Evolutionary conservation across 2,329 filamentous ascomycete species (phyloP), one percentile per base, ranked within the genome.

Genomic region (Phyllosticta citrichinensis): DNA sequence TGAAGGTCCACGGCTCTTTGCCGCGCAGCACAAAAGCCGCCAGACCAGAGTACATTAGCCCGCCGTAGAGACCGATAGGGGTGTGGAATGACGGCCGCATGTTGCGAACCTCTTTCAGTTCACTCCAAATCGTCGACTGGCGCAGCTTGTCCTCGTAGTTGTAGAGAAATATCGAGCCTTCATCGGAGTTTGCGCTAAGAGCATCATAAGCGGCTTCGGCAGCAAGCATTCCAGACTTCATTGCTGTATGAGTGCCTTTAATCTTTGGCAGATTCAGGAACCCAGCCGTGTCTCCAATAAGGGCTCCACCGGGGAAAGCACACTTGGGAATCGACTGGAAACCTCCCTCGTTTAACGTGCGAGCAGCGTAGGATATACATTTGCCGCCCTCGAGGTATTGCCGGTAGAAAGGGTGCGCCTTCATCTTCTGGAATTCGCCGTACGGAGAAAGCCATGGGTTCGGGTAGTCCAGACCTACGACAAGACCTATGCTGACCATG

Each of bases 221-320:
- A 5, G 94, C 94, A 57, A 99, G 81, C 88, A 99, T 97, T 64
- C 93, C 94, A 1, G 90, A 95, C 71, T 92, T 91, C 91, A 99
- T 97, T 58, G 94, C 91, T 55, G 94, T 97, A 75, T 99, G 94
- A 0, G 93, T 97, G 62, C 94, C 94, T 79, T 99, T 99, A 75
- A 99, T 90, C 79, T 99, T 99, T 65, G 94, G 94, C 17, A 99
- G 88, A 70, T 99, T 99, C 75, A 99, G 82, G 71, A 99, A 96
- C 5, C 94, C 94, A 27, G 94, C 94, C 19, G 92, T 95, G 76
- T 99, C 94, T 60, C 94, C 94, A 66, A 99, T 95, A 53, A 99
- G 80, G 55, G 94, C 94, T 62, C 94, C 94, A 63, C 94, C 94
- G 24, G 94, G 94, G 76, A 99, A 99, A 22, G 93, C 88, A 56